Conservation (phyloP, 164 flowering plant species). For the Buxus sempervirens region DNA sequence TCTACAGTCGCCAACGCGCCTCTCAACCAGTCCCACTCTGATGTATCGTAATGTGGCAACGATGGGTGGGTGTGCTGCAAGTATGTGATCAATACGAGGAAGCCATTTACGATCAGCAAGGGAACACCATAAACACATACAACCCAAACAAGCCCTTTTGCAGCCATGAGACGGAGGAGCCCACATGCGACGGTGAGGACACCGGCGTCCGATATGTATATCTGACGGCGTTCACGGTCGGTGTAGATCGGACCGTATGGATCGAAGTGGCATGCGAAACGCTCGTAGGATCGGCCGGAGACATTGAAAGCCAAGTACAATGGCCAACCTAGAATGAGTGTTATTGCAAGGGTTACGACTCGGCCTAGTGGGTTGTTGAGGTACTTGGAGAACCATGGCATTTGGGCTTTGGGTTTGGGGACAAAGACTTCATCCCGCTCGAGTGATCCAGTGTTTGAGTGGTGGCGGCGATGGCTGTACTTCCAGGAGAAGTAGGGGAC, state of each 20-base stretch:
- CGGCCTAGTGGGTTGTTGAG: conserved; percentile 78
- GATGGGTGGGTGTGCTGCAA: conserved; percentile 88
- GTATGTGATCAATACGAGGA: conserved; percentile 67
- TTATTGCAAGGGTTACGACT: conserved; percentile 37
- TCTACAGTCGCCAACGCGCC: conserved; percentile 85
- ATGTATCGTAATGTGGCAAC: conserved; percentile 70
- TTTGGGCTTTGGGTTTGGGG: conserved; percentile 51
- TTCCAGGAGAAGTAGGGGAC: conserved; percentile 95
- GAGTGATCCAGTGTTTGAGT: conserved; percentile 75
- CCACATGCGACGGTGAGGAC: conserved; percentile 39
- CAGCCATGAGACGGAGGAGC: conserved; percentile 35
- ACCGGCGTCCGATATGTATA: conserved; percentile 64
- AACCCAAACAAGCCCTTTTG: conserved; percentile 54
- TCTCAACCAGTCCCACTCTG: conserved; percentile 89
- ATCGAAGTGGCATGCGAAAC: conserved; percentile 79
- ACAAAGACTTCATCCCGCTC: conserved; percentile 86
- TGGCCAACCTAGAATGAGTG: conserved; percentile 76
- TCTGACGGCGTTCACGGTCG: conserved; percentile 61
- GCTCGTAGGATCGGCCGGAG: conserved; percentile 65
- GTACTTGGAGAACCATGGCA: conserved; percentile 54
- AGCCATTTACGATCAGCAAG: conserved; percentile 62
- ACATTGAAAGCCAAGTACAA: conserved; percentile 70
- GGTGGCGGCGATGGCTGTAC: conserved; percentile 88
- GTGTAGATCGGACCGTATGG: conserved; percentile 73
- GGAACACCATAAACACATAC: conserved; percentile 61